Base-by-base conservation (phyloP, 2,329 filamentous ascomycete genomes). In the Aspergillus sp. region DNA sequence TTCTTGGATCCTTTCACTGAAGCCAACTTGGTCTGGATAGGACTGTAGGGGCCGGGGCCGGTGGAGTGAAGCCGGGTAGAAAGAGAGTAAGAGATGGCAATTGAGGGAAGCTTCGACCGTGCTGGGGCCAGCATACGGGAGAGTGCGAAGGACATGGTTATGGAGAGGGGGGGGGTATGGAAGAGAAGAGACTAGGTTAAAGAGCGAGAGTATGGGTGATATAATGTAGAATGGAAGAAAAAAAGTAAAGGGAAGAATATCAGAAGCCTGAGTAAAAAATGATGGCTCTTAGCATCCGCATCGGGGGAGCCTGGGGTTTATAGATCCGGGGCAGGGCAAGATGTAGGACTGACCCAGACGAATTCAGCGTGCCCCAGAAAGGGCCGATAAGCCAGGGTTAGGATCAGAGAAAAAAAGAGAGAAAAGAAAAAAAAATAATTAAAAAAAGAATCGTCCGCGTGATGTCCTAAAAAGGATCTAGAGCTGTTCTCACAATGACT, bases 21-120 rank as follows among this genome's bases (percentile, higher is more conserved):
- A 1, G 64, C 62, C 7, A 62, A 45, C 27, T 62, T 61, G 17
- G 55, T 58, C 44, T 68, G 65, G 25, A 68, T 65, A 54, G 66
- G 10, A 20, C 4, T 59, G 30, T 66, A 57, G 5, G 50, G 51
- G 17, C 38, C 50, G 37, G 61, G 44, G 12, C 49, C 53, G 22
- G 48, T 60, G 7, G 59, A 62, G 39, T 57, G 41, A 19, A 49
- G 38, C 32, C 46, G 49, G 13, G 53, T 46, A 41, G 17, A n/a
- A 33, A 50, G 41, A 15, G 45, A 44, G 15, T 50, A 47, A 20
- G 37, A 39, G 9, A 52, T 20, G 12, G 41, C 43, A 6, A 46
- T 23, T 19, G 41, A 50, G 17, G 48, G 46, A 13, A 15, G 23
- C 12, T 44, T 50, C 43, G 50, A 48, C 20, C 56, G 51, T 37